Evolutionary conservation across 2,329 filamentous ascomycete species (phyloP), one percentile per base, ranked within the genome.

Genomic region (Clarireedia paspali): DNA sequence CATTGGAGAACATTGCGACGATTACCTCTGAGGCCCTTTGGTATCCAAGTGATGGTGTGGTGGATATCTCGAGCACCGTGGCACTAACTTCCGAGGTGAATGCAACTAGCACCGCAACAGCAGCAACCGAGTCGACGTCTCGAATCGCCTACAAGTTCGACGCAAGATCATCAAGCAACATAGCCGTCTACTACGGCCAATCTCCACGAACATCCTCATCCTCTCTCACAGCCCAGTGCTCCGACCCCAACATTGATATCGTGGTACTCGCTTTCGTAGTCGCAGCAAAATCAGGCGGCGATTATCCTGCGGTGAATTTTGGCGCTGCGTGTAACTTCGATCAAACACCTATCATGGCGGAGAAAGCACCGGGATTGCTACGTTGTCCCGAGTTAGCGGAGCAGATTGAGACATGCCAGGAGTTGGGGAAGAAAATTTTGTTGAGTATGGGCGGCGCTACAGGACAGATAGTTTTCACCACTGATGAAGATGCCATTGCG

Each of bases 351-450:
- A 57, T 59, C 0, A 73, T 74, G 66, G 38, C 61, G 1, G 44
- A 62, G 7, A 58, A 67, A 53, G 72, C 71, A 2, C 70, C 72
- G 0, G 71, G 71, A 2, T 63, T 75, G 0, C 63, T 71, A 5
- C 66, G 67, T 58, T 74, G 71, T 65, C 68, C 70, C 1, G 59
- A 63, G 0, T 65, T 75, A 3, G 72, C 72, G 5, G 30, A 14
- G 26, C 15, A 49, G 17, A 65, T 66, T 6, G 34, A 53, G 10
- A 59, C 53, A 1, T 77, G 73, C 62, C 73, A 76, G 60, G 46
- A 54, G 0, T 46, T 30, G 4, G 71, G 73, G 20, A 74, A 72
- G 54, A 70, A 70, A 23, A 68, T 76, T 0, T 55, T 76, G 2
- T 61, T 76, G 20, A 71, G 68, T 57, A 59, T 76, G 5, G 70